Evolutionary conservation across 495 filamentous ascomycete genomes (phyloP), one percentile per base, ranked within the genome.

Genomic region (Aspergillus biplanus): DNA sequence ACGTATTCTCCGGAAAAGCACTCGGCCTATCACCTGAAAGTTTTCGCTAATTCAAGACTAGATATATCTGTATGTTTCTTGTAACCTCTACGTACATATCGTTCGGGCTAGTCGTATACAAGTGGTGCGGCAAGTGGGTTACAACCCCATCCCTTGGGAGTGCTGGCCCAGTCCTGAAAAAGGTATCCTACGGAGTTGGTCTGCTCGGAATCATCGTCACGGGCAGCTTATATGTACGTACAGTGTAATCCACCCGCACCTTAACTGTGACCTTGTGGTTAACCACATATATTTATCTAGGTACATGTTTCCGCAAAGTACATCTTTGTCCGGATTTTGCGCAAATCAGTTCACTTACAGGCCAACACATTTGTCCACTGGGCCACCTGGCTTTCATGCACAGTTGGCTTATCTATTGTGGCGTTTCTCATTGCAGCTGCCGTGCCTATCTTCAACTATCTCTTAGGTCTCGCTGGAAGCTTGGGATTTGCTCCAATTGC

Each of bases 121-220:
- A 76, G 63, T 93, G 83, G 73, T 87, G 87, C 42, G 91, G 91
- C 5, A 75, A 72, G 0, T 79, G 80, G 11, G 90, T 93, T 55
- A 71, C 77, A 9, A 87, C 87, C 1, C 91, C 91, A 1, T 89
- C 89, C 5, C 82, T 93, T 1, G 82, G 88, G 9, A 88, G 88
- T 0, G 86, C 87, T 15, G 82, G 85, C 12, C 67, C 72, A 0
- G 5, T 60, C 0, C 69, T 94, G 4, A 84, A 86, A 65, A 90
- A 88, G 69, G 68, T 92, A 46, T 83, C 85, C 6, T 94, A 89
- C 67, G 90, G 89, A 7, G 73, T 93, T 58, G 90, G 88, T 8
- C 66, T 90, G 5, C 91, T 90, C 18, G 87, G 69, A 8, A 33
- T 74, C 33, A 42, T 73, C 9, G 71, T 71, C 5, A 70, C 61